phyloP scores from a whole-genome alignment of 2,329 filamentous ascomycete species.

The Colletotrichum sp. region DNA sequence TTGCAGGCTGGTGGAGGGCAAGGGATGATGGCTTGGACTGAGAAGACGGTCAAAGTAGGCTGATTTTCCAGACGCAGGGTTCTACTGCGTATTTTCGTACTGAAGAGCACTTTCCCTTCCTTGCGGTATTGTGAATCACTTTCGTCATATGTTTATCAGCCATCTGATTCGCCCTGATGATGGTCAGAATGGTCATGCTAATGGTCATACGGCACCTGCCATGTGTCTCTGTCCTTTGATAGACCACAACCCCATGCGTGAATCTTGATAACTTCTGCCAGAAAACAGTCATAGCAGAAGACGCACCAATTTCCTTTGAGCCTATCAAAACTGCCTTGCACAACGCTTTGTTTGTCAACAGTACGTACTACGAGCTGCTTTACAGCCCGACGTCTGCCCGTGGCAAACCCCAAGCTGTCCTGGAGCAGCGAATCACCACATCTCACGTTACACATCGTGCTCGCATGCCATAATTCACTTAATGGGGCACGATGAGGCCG shows the following conservation, averaged over 20 bases:
- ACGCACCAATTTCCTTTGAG: neutral
- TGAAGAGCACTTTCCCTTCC: neutral
- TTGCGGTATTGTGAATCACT: neutral
- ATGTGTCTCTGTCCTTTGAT: neutral
- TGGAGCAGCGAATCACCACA: neutral
- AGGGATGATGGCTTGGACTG: neutral
- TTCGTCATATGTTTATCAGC: neutral
- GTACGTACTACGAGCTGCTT: neutral
- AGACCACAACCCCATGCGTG: neutral
- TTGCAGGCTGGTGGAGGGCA: no score
- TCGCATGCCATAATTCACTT: neutral
- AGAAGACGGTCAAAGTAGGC: rapidly evolving
- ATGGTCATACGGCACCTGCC: neutral
- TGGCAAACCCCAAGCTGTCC: neutral
- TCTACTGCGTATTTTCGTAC: neutral
- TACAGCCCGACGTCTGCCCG: neutral
- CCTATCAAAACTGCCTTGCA: neutral
- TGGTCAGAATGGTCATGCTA: no score
- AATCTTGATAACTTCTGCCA: neutral
- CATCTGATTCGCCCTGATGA: neutral
- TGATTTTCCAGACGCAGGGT: rapidly evolving
- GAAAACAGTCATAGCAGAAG: neutral
- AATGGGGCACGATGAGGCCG: neutral
- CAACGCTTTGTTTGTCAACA: neutral
- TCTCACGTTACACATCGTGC: neutral